These are phyloP conservation scores for Colletotrichum navitas DNA, from an alignment of 2,329 filamentous ascomycete genomes.

Conservation along the genomic window DNA sequence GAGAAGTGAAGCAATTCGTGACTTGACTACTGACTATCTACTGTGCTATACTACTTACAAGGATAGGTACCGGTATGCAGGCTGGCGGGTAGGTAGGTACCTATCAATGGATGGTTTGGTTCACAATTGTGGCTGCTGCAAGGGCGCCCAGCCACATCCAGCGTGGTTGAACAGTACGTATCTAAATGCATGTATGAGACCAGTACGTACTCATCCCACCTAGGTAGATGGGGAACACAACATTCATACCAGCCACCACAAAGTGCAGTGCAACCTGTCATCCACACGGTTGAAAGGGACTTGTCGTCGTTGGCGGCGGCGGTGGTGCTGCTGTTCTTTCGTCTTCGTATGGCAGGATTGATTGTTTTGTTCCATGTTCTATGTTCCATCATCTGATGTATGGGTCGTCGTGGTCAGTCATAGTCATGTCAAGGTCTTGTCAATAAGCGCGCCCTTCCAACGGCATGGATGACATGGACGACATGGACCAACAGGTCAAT, in stretches of 20 bases:
- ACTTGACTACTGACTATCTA: neutral
- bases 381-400: neutral
- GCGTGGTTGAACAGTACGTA: neutral
- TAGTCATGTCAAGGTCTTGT: conserved; percentile 6
- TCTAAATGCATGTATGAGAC: neutral
- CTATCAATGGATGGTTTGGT: neutral
- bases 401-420: neutral
- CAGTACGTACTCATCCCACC: neutral
- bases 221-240: no score
- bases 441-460: conserved; percentile 15
- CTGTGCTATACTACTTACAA: no score
- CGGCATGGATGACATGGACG: conserved; percentile 1
- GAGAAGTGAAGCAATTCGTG: neutral
- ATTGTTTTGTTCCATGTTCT: no score
- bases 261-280: neutral
- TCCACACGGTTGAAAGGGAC: neutral
- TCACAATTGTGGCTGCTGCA: neutral
- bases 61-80: no score
- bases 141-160: conserved; percentile 6
- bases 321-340: neutral
- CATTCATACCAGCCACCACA: neutral
- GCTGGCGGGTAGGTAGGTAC: neutral
- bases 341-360: no score
- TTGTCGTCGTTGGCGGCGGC: neutral
- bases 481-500: neutral